Evolutionary conservation across 805 yeast genomes (phyloP).

Genomic region (Candida sakaeoensis): DNA sequence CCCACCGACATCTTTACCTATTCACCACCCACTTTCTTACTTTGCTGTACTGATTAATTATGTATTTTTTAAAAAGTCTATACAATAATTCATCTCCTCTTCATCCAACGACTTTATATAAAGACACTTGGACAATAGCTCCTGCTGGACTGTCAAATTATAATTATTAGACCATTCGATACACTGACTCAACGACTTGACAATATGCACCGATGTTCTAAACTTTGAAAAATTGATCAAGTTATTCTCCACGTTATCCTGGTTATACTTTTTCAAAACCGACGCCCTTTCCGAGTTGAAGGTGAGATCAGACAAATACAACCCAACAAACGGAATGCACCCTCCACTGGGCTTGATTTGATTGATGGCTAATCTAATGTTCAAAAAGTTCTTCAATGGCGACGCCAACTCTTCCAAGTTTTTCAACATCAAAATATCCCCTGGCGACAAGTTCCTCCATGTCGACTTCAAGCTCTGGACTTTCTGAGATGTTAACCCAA

Average conservation of each 20-base stretch:
- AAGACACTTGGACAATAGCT: slow-evolving; percentile 76
- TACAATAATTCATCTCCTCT: slow-evolving; percentile 55
- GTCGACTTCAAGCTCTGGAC: slow-evolving; percentile 60
- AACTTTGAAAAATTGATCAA: slow-evolving; percentile 77
- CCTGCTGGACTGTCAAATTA: slow-evolving; percentile 50
- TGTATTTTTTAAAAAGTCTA: background rate
- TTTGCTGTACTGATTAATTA: no score
- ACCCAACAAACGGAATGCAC: slow-evolving; percentile 85
- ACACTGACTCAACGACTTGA: slow-evolving; percentile 70
- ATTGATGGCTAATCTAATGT: slow-evolving; percentile 60
- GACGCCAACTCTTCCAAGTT: slow-evolving; percentile 68
- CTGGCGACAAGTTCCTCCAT: slow-evolving; percentile 71
- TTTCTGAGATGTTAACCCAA: slow-evolving; percentile 71
- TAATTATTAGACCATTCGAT: slow-evolving; percentile 84
- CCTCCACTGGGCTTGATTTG: slow-evolving; percentile 64
- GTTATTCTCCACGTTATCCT: slow-evolving; percentile 14
- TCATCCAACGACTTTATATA: slow-evolving; percentile 72
- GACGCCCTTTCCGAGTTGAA: slow-evolving; percentile 66
- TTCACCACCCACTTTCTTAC: no score
- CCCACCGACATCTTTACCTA: no score
- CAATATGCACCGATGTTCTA: slow-evolving; percentile 69
- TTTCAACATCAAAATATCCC: slow-evolving; percentile 65
- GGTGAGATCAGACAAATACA: slow-evolving; percentile 78
- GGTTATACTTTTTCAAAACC: slow-evolving; percentile 20
- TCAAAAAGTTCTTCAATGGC: slow-evolving; percentile 68